Evolutionary conservation across 1,284 basidiomycete species (phyloP), one percentile per base, ranked within the genome.

Genomic region (Puccinia triticina): DNA sequence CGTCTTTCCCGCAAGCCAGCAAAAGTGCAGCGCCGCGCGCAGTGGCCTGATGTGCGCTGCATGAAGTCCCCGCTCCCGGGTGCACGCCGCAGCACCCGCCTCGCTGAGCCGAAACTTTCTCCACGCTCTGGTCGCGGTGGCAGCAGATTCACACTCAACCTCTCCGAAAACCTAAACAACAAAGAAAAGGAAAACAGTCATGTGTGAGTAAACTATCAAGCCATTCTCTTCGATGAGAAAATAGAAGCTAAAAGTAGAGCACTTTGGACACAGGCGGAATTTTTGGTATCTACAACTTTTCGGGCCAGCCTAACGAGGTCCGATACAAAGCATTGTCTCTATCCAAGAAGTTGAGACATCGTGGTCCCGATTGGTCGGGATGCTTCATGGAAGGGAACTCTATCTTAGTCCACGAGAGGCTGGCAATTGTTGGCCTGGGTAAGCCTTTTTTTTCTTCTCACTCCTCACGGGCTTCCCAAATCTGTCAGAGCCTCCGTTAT

Each of bases 371-470:
- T 88, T 98, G 95, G 95, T 95, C 94, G 43, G 95, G 95, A 55
- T 96, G 93, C 88, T 92, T 91, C 88, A 92, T 94, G 84, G 93
- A 93, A 73, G 91, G 92, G 87, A 90, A 93, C 84, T 90, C 91
- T 67, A 90, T 96, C 82, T 90, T 96, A 81, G 93, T 93, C 43
- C 94, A 96, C 85, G 88, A 89, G 85, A 86, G 88, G 84, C 90
- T 99, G 77, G 97, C 97, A 64, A 94, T 99, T 87, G 97, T 99
- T 83, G 97, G 97, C 86, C 95, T 99, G 85, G 95, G 95, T 95
- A 84, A 90, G 4, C 1, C 7, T 43, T 57, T 37, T 61, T 37
- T 26, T 43, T 21, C 57, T 59, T 37, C 29, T 21, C 10, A 26
- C 34, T 67, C 3, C 14, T 37, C 29, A 43, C 40, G 40, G 8